These are phyloP conservation scores for Magnaporthales sp. DNA, from an alignment of 2,329 filamentous ascomycete genomes.

Conservation along the genomic window DNA sequence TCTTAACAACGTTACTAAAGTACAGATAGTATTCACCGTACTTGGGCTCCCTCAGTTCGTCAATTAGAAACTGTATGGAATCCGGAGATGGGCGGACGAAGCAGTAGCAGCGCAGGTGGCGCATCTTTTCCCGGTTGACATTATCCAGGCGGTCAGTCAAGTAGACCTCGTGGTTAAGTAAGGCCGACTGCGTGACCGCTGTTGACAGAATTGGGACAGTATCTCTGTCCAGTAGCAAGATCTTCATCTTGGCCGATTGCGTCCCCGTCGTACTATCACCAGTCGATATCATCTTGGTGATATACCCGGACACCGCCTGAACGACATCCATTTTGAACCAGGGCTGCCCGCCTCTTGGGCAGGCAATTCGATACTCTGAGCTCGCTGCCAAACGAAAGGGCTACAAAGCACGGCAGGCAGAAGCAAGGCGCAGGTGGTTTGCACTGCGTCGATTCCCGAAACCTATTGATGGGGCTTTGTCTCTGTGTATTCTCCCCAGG, in stretches of 20 bases:
- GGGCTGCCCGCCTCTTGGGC: conserved; percentile 1
- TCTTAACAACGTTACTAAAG: conserved; percentile 96
- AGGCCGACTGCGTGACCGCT: conserved; percentile 86
- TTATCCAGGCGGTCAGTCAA: conserved; percentile 96
- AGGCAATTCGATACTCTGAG: neutral
- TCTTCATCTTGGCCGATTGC: conserved; percentile 92
- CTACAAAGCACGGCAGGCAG: neutral
- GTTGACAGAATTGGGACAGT: conserved; percentile 92
- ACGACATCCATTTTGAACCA: conserved; percentile 74
- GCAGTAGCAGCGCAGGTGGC: conserved; percentile 86
- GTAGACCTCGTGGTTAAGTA: conserved; percentile 95
- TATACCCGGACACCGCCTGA: conserved; percentile 86
- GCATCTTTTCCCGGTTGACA: conserved; percentile 87
- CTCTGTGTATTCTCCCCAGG: neutral
- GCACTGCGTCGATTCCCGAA: neutral
- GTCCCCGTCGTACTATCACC: conserved; percentile 60
- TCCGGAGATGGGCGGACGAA: conserved; percentile 88
- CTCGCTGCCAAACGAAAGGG: neutral
- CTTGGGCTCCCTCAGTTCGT: conserved; percentile 90
- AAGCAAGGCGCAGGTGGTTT: neutral
- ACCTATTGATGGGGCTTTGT: neutral
- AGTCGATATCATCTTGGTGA: conserved; percentile 88
- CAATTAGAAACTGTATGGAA: conserved; percentile 87
- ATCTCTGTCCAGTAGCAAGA: conserved; percentile 84
- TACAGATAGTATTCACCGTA: conserved; percentile 97